These are phyloP conservation scores for Opeltia flavorubescens DNA, from an alignment of 495 filamentous ascomycete species.

Conservation along the genomic window DNA sequence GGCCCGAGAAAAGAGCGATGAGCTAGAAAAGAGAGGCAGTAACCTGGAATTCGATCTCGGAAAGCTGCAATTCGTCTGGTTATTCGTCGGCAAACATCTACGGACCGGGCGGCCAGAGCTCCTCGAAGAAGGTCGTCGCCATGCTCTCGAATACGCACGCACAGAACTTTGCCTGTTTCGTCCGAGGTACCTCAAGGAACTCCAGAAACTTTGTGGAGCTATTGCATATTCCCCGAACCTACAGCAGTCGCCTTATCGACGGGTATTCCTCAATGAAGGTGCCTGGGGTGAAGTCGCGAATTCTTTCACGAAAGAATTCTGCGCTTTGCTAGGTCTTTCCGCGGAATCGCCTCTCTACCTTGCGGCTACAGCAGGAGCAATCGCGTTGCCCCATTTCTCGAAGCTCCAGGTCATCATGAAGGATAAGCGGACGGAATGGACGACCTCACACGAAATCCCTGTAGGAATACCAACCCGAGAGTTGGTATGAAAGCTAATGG, in stretches of 20 bases:
- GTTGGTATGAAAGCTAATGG: not conserved
- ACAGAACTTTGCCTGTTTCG: conserved; percentile 52
- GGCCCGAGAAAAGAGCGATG: conserved; percentile 53
- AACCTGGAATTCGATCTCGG: conserved; percentile 92
- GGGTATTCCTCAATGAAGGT: conserved; percentile 54
- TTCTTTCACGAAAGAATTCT: conserved; percentile 89
- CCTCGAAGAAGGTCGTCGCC: conserved; percentile 26
- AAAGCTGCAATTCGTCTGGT: conserved; percentile 72
- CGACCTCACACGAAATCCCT: conserved; percentile 74
- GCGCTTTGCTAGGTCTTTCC: conserved; percentile 73
- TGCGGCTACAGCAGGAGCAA: conserved; percentile 78
- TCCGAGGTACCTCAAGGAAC: conserved; percentile 54
- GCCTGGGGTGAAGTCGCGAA: conserved; percentile 69
- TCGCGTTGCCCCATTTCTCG: conserved; percentile 71
- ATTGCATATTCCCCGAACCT: conserved; percentile 65
- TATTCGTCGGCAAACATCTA: conserved; percentile 42
- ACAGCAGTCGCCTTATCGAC: conserved; percentile 54
- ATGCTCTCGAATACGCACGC: conserved; percentile 61
- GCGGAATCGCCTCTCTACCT: conserved; percentile 85
- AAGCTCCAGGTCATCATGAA: conserved; percentile 75
- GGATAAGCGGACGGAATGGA: conserved; percentile 88
- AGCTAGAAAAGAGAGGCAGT: conserved; percentile 68
- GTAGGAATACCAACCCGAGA: conserved; percentile 25
- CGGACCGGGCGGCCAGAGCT: conserved; percentile 13
- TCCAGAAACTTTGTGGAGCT: conserved; percentile 60